phyloP scores from a whole-genome alignment of 306 rosid species.

The Cucumis melo region DNA sequence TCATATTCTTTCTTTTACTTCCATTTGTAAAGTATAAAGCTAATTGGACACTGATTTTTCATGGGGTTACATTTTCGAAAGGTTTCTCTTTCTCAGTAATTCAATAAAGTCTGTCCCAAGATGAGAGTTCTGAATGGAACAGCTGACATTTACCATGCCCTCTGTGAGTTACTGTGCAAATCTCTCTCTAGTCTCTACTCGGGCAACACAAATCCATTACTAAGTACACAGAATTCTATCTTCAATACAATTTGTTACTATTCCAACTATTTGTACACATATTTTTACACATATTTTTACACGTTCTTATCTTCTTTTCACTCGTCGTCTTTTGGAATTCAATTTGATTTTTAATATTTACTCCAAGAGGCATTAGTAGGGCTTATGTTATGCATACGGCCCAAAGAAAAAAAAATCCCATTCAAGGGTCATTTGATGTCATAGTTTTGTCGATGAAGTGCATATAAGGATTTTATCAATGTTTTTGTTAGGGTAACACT shows the following conservation, averaged over 20 bases:
- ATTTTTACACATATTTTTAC: not conserved
- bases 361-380: not conserved
- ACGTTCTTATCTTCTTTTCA: not conserved
- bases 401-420: not conserved
- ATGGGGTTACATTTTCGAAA: conserved; percentile 12
- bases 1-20: conserved; percentile 14
- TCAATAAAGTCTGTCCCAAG: conserved; percentile 10
- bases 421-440: not conserved
- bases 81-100: conserved; percentile 6
- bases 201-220: not conserved
- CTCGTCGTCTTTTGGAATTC: not conserved
- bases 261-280: not conserved
- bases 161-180: conserved; percentile 17
- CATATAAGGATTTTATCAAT: not conserved
- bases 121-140: conserved; percentile 16
- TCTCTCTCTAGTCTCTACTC: not conserved
- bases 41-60: conserved; percentile 5
- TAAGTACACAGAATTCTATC: not conserved
- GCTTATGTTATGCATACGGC: not conserved
- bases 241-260: not conserved
- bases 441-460: not conserved
- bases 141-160: not conserved
- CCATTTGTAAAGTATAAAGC: conserved; percentile 14
- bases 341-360: not conserved
- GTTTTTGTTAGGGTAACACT: not conserved